Evolutionary conservation across 805 yeast species (phyloP).

Genomic region (Hanseniaspora osmophila): DNA sequence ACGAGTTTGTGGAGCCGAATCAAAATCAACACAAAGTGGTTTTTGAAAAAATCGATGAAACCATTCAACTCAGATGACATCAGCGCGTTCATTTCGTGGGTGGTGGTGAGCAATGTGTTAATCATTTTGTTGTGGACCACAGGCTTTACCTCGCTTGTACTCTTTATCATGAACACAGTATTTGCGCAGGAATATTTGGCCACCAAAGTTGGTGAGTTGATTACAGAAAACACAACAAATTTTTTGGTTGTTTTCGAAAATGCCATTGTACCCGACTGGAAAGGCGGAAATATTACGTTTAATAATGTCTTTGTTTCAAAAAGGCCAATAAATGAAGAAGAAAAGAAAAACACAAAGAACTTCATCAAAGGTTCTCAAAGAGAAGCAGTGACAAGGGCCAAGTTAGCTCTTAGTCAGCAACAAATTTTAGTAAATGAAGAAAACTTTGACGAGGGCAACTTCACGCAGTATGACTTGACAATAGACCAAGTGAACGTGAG

Average conservation of each 20-base stretch:
- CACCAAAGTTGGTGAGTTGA: slow-evolving; percentile 59
- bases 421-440: slow-evolving; percentile 20
- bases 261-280: slow-evolving; percentile 92
- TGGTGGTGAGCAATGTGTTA: slow-evolving; percentile 73
- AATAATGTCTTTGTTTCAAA: slow-evolving; percentile 75
- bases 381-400: slow-evolving; percentile 50
- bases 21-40: slow-evolving; percentile 50
- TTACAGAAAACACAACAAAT: slow-evolving; percentile 64
- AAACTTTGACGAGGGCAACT: slow-evolving; percentile 73
- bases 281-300: slow-evolving; percentile 71
- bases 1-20: slow-evolving; percentile 28
- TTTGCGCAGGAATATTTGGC: slow-evolving; percentile 66
- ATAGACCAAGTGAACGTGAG: slow-evolving; percentile 76
- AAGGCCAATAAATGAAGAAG: slow-evolving; percentile 45
- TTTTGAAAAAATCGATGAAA: slow-evolving; percentile 55
- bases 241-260: slow-evolving; percentile 77
- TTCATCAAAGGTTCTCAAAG: slow-evolving; percentile 64
- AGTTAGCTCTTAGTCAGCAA: slow-evolving; percentile 20
- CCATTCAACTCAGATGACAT: slow-evolving; percentile 90
- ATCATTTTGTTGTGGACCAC: slow-evolving; percentile 81
- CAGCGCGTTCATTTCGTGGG: slow-evolving; percentile 83
- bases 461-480: slow-evolving; percentile 87
- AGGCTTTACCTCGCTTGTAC: slow-evolving; percentile 69
- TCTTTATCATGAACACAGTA: slow-evolving; percentile 52
- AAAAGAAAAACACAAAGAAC: slow-evolving; percentile 20